Percentiles rank a stretch among this genome's conserved stretches.
Conservation (phyloP, 176 grass and related monocot species). For the Lolium perenne region DNA sequence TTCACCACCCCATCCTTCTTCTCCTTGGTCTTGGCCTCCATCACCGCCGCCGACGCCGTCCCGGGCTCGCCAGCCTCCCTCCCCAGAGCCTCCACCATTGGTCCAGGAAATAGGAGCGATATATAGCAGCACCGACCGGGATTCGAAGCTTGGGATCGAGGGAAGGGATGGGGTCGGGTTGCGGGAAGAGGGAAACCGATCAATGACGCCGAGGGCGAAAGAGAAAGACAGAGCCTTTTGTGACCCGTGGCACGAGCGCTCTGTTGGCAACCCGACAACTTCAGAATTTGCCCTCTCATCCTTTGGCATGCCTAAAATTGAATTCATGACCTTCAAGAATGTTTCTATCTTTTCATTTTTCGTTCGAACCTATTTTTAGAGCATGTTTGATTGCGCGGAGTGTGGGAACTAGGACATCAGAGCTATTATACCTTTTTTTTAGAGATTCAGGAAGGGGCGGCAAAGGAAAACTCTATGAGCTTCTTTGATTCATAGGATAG, state of each 20-base stretch:
- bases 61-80: not conserved
- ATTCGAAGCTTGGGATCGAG: conserved; percentile 35
- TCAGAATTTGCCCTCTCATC: not conserved
- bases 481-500: too few species aligned
- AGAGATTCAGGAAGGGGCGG: too few species aligned
- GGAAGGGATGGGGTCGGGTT: conserved; percentile 49
- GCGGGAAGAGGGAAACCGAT: conserved; percentile 38
- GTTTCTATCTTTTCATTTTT: not conserved
- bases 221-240: conserved; percentile 12
- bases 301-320: not conserved
- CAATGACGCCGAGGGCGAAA: conserved; percentile 2
- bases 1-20: conserved; percentile 54
- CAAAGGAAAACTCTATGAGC: too few species aligned
- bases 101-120: not conserved
- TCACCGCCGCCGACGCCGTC: conserved; percentile 39
- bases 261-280: not conserved
- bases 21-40: conserved; percentile 38
- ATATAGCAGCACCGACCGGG: conserved; percentile 35
- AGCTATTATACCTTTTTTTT: too few species aligned
- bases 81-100: conserved; percentile 19
- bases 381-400: too few species aligned
- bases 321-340: not conserved
- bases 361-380: not conserved
- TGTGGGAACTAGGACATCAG: too few species aligned
- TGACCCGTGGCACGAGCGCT: conserved; percentile 3